Conservation (phyloP, 2,329 filamentous ascomycete genomes). For the Phyllosticta ampelicida region DNA sequence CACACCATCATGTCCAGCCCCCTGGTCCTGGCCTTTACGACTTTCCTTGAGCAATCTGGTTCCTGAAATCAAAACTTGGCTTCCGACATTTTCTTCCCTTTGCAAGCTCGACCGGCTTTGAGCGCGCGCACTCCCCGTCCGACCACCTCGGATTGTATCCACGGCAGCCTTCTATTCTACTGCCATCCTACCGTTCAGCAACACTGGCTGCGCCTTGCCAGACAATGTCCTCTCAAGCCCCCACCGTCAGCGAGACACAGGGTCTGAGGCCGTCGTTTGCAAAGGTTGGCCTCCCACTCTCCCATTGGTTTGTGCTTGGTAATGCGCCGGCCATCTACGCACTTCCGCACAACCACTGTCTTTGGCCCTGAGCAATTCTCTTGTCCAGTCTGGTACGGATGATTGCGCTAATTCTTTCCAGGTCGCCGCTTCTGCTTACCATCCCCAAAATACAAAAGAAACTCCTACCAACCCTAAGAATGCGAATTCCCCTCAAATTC, state of each 20-base stretch:
- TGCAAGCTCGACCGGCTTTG: not conserved
- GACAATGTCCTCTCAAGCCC: slow-evolving; percentile 10
- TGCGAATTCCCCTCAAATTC: slow-evolving; percentile 17
- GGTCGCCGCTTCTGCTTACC: slow-evolving; percentile 32
- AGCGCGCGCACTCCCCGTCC: slow-evolving; percentile 15
- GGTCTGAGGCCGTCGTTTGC: slow-evolving; percentile 57
- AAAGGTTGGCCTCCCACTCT: slow-evolving; percentile 44
- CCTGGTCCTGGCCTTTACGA: slow-evolving; percentile 35
- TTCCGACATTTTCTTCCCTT: slow-evolving; percentile 11
- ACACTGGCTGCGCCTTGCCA: not conserved
- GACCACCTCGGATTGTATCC: slow-evolving; percentile 7
- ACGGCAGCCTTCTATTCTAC: slow-evolving; percentile 8
- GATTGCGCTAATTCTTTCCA: slow-evolving; percentile 16
- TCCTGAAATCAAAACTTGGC: slow-evolving; percentile 25
- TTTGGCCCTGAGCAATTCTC: not conserved
- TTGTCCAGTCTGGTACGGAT: not conserved
- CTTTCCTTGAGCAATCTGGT: slow-evolving; percentile 43
- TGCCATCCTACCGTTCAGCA: not conserved
- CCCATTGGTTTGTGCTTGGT: not conserved
- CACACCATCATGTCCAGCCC: slow-evolving; percentile 40
- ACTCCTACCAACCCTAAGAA: slow-evolving; percentile 17
- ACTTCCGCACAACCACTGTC: not conserved
- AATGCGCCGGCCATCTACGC: not conserved
- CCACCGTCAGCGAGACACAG: slow-evolving; percentile 7
- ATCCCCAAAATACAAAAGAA: slow-evolving; percentile 21